phyloP scores from a whole-genome alignment of 495 filamentous ascomycete species.

The Podospora conica region DNA sequence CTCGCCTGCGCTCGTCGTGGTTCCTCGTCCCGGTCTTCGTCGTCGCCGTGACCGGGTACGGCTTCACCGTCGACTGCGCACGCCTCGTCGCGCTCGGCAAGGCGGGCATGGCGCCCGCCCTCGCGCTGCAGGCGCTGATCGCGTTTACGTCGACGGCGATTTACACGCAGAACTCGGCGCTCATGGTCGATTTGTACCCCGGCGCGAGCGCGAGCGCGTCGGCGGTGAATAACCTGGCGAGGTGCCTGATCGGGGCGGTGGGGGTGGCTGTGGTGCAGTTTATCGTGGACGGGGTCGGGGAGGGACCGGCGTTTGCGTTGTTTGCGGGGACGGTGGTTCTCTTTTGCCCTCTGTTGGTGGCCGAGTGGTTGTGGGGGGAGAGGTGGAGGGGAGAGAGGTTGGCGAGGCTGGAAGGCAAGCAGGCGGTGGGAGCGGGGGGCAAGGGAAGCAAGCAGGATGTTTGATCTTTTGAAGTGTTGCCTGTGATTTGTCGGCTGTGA shows the following conservation, averaged over 20 bases:
- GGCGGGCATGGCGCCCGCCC: conserved; percentile 31
- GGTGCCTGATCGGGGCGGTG: conserved; percentile 57
- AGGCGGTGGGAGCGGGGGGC: background rate
- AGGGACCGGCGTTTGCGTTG: conserved; percentile 57
- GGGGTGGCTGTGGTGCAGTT: conserved; percentile 56
- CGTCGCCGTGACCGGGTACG: conserved; percentile 40
- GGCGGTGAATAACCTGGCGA: conserved; percentile 57
- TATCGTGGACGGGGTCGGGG: conserved; percentile 54
- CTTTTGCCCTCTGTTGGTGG: conserved; percentile 44
- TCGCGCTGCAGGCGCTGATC: conserved; percentile 46
- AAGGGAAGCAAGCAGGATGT: background rate
- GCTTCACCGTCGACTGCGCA: conserved; percentile 45
- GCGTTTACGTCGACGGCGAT: conserved; percentile 39
- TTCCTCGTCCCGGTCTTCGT: conserved; percentile 31
- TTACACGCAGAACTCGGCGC: conserved; percentile 39
- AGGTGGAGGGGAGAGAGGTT: conserved; percentile 23
- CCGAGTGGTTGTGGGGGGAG: conserved; percentile 23
- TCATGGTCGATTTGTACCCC: conserved; percentile 59
- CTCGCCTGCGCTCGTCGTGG: conserved; percentile 39
- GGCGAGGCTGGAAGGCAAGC: conserved; percentile 14
- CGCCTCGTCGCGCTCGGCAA: conserved; percentile 24
- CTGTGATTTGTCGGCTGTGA: background rate
- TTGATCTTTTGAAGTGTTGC: background rate
- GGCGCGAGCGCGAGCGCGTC: conserved; percentile 52
- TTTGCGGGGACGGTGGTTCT: conserved; percentile 44